Percentiles rank a stretch among this genome's conserved stretches.
phyloP scores from a whole-genome alignment of 352 stramenopile genomes.

The Phytophthora pistaciae region DNA sequence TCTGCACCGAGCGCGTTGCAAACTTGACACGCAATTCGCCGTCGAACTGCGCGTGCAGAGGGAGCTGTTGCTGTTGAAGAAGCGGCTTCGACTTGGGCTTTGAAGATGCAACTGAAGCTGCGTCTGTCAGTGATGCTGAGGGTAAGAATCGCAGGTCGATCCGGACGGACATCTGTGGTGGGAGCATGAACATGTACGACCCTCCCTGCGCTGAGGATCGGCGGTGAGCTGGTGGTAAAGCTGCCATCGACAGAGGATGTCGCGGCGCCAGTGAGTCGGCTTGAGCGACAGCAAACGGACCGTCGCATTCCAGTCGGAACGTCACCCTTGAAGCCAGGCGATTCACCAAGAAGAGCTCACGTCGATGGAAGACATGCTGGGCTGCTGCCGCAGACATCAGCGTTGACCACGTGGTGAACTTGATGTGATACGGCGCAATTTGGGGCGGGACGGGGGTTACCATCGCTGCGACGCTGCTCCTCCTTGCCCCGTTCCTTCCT shows the following conservation, averaged over 20 bases:
- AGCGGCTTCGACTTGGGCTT: constrained; percentile 23
- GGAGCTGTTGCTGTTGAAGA: constrained; percentile 25
- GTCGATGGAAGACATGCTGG: constrained; percentile 57
- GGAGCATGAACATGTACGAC: constrained; percentile 76
- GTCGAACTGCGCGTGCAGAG: constrained; percentile 39
- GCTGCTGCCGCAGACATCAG: constrained; percentile 33
- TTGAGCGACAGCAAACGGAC: constrained; percentile 67
- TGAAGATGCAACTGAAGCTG: constrained; percentile 5
- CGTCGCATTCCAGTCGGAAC: constrained; percentile 74
- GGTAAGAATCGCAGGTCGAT: constrained; percentile 72
- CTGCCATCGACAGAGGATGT: constrained; percentile 63
- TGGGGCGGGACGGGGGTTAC: background rate
- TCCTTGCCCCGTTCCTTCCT: constrained; percentile 13
- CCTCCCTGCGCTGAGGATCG: constrained; percentile 58
- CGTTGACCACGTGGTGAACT: constrained; percentile 84
- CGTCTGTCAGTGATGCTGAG: constrained; percentile 19
- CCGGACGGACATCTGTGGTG: constrained; percentile 72
- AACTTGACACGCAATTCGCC: constrained; percentile 77
- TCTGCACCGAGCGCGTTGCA: constrained; percentile 72
- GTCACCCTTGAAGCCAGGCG: constrained; percentile 64
- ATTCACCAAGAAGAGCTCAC: constrained; percentile 69
- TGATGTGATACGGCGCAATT: constrained; percentile 51
- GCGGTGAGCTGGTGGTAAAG: constrained; percentile 64
- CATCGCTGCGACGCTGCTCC: background rate
- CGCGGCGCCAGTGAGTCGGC: constrained; percentile 72